These are phyloP conservation scores for Psilocybe cubensis DNA, from an alignment of 768 basidiomycete species.

Conservation along the genomic window DNA sequence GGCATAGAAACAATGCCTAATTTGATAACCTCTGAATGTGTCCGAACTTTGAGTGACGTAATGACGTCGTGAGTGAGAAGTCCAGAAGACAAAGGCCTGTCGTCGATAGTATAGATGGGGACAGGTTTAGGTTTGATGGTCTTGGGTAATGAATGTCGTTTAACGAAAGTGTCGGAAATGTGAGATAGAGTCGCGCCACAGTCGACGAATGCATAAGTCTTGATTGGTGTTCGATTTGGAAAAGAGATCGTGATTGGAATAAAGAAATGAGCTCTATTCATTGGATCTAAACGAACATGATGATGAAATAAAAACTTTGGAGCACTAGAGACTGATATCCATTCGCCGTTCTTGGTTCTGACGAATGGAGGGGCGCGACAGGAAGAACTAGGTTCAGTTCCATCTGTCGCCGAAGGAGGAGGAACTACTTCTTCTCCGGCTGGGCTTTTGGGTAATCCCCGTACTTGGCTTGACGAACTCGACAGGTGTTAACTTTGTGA, in stretches of 20 bases:
- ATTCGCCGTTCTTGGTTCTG: too few species aligned
- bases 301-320: slow-evolving; percentile 3
- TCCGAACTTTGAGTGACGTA: slow-evolving; percentile 11
- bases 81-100: slow-evolving; percentile 9
- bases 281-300: slow-evolving; percentile 1
- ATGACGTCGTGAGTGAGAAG: slow-evolving; percentile 17
- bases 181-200: slow-evolving; percentile 14
- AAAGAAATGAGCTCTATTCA: slow-evolving; percentile 4
- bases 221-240: not conserved
- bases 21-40: slow-evolving; percentile 14
- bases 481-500: not conserved
- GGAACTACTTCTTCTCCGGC: too few species aligned
- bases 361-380: too few species aligned
- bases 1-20: slow-evolving; percentile 17
- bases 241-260: not conserved
- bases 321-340: not conserved
- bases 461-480: too few species aligned
- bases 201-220: slow-evolving; percentile 15
- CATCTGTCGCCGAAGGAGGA: too few species aligned
- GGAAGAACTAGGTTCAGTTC: too few species aligned
- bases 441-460: not conserved
- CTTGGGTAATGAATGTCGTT: slow-evolving; percentile 1
- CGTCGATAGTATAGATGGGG: slow-evolving; percentile 17
- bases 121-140: not conserved
- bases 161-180: not conserved